Conservation (phyloP, 768 basidiomycete species). For the Suillus lakei region DNA sequence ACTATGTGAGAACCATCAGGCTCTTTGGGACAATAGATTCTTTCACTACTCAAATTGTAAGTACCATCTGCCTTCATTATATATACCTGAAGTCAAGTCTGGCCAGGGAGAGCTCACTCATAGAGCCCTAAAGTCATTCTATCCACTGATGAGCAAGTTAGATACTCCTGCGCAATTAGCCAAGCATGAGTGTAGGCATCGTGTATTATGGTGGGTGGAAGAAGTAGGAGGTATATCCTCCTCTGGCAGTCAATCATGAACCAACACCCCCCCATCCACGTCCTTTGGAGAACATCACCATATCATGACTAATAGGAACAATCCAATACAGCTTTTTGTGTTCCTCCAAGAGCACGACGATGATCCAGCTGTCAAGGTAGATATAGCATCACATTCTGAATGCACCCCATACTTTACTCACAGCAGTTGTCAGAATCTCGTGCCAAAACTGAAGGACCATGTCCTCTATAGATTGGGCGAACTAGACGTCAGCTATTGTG, state of each 20-base stretch:
- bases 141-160: slow-evolving; percentile 4
- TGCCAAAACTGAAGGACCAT: slow-evolving; percentile 5
- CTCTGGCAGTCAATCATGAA: no score
- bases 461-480: not conserved
- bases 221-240: no score
- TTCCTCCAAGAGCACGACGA: no score
- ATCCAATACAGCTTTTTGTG: no score
- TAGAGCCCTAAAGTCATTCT: slow-evolving; percentile 1
- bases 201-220: no score
- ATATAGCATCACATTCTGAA: no score
- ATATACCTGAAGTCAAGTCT: not conserved
- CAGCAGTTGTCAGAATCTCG: slow-evolving; percentile 21
- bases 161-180: not conserved
- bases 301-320: no score
- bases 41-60: slow-evolving; percentile 2
- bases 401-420: no score
- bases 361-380: not conserved
- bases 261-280: no score
- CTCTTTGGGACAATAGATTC: not conserved
- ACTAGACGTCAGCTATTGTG: slow-evolving; percentile 10
- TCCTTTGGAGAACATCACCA: no score
- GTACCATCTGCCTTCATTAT: not conserved
- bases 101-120: slow-evolving; percentile 37
- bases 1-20: not conserved
- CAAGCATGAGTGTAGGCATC: no score